Evolutionary conservation across 2,329 filamentous ascomycete genomes (phyloP).

Genomic region (Diaporthe sp.): DNA sequence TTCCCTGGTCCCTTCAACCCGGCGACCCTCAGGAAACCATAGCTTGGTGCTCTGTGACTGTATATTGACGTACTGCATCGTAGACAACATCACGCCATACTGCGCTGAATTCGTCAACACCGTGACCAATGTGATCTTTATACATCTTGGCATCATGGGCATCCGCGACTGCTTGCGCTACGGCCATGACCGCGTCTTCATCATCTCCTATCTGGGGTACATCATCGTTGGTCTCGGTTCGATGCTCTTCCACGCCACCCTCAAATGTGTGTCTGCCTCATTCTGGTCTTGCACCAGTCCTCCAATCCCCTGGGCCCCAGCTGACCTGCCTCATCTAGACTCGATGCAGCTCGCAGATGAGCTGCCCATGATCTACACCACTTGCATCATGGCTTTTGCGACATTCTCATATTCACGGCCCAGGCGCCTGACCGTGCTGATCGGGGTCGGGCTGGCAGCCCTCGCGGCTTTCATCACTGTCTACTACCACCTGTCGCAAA

Average conservation of each 20-base stretch:
- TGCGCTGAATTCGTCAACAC: conserved; percentile 66
- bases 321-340: conserved; percentile 54
- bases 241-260: conserved; percentile 68
- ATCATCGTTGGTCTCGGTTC: conserved; percentile 68
- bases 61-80: conserved; percentile 46
- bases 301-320: not conserved
- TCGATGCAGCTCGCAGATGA: conserved; percentile 73
- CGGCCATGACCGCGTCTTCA: conserved; percentile 81
- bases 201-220: conserved; percentile 72
- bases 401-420: conserved; percentile 80
- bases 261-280: conserved; percentile 63
- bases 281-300: not conserved
- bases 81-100: conserved; percentile 53
- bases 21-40: no score
- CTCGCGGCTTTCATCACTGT: conserved; percentile 80
- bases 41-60: not conserved
- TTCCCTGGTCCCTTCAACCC: not conserved
- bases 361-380: conserved; percentile 72
- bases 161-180: conserved; percentile 80
- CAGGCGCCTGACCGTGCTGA: conserved; percentile 51
- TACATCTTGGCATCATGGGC: conserved; percentile 83
- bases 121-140: conserved; percentile 85
- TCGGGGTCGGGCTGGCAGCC: conserved; percentile 65
- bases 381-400: conserved; percentile 71
- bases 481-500: conserved; percentile 83